Evolutionary conservation across 2,329 filamentous ascomycete species (phyloP), one percentile per base, ranked within the genome.

Genomic region (Trichoderma atrobrunneum): DNA sequence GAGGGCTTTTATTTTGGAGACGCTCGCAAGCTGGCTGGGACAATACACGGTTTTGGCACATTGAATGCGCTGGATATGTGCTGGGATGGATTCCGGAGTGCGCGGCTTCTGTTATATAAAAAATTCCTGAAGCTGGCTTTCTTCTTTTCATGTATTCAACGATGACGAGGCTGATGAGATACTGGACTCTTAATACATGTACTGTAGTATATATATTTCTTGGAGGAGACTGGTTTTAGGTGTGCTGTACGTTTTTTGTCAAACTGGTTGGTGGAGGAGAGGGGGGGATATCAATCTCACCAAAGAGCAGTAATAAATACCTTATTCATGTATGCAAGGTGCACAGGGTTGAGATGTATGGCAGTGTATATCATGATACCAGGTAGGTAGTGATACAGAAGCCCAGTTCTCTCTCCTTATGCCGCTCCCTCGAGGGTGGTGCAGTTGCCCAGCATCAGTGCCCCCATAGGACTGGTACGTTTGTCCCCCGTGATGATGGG

Each of bases 161-260:
- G 68, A 71, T 66, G 69, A 66, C 62, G 69, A 71, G 30, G 61
- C 48, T 59, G 69, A 71, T 28, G 69, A 71, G 34, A 71, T 64
- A 56, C 21, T 57, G 60, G 59, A 60, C 14, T 71, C 56, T 71
- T 71, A 63, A 63, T 70, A 60, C 34, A 69, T 69, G 54, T 60
- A 61, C 21, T 70, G 66, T 70, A 70, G 66, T 70, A 70, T 70
- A 70, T 70, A 69, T 51, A 43, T 43, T n/a, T 51, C 10, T n/a
- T 8, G n/a, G 43, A 30, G 30, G 57, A 54, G 21, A 26, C 18
- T 60, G 54, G 65, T 48, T 34, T 43, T 43, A 43, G 21, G 57
- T 51, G 66, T 12, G 51, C 26, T 62, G 57, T 62, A 70, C 66
- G 28, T 36, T 57, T 34, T 57, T 70, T 62, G 36, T 62, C n/a